Base-by-base conservation (phyloP, 2,329 filamentous ascomycete genomes). In the Boeremia exigua region DNA sequence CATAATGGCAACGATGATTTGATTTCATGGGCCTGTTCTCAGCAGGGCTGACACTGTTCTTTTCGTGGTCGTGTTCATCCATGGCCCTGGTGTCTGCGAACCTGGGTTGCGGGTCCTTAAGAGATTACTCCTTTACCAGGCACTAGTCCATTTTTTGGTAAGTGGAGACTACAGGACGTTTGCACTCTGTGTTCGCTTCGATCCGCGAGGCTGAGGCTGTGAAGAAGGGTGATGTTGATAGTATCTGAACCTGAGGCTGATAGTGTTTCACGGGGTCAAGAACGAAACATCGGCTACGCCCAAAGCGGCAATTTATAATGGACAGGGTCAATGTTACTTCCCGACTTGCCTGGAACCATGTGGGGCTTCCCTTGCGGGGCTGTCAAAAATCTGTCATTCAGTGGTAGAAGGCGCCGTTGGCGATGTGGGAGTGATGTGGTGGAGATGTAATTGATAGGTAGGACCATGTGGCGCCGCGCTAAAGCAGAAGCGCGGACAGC, bases 41-140 rank as follows among this genome's bases (percentile, higher is more conserved):
- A n/a, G 37, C 47, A 37, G 42, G 47, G 37, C 47, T 56, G 42
- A 48, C 42, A 56, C 53, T 10, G 48, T 43, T n/a, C 47, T 50
- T 42, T 29, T 42, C 23, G 9, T 50, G 53, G n/a, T 46, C 43
- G 27, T 51, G 32, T 51, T 47, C 12, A 45, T 37, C 46, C 36
- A 39, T 29, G 34, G 23, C 34, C 14, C 30, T 32, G 36, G 25
- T 36, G 40, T 34, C 30, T 12, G 27, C 19, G 12, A 38, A 36
- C 30, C 34, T 27, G 19, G 30, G 30, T 37, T 37, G 37, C 32
- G 47, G 33, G 42, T 33, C 53, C 37, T 7, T 7, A 9, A 12
- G 25, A 48, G 27, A 56, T 48, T 51, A 14, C 32, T 46, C 23
- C 27, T 32, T 28, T 12, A n/a, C 27, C 27, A 8, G 32, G 23